phyloP scores from a whole-genome alignment of 805 yeast genomes.

The Yamadazyma nakazawae region DNA sequence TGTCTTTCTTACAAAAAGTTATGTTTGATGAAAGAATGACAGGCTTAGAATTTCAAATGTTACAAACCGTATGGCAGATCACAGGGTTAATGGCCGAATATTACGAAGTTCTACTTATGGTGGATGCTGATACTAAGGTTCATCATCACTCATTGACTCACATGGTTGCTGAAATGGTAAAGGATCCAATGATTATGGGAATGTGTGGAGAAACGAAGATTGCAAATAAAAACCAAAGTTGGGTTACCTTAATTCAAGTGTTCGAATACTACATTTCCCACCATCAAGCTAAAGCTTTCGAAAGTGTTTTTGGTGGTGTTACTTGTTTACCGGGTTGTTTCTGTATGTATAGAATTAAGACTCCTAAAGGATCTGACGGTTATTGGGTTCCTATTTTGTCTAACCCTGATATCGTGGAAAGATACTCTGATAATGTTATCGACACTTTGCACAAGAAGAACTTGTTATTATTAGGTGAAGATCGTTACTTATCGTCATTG shows the following conservation, averaged over 20 bases:
- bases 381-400: constrained; percentile 93
- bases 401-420: constrained; percentile 89
- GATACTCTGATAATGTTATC: constrained; percentile 82
- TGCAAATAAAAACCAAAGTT: constrained; percentile 72
- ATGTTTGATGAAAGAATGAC: constrained; percentile 95
- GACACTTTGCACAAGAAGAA: constrained; percentile 85
- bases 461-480: constrained; percentile 83
- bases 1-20: constrained; percentile 84
- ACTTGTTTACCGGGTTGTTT: constrained; percentile 96
- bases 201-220: constrained; percentile 94
- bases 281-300: constrained; percentile 92
- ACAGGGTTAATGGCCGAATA: constrained; percentile 82
- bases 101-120: constrained; percentile 85
- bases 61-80: constrained; percentile 71
- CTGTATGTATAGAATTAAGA: constrained; percentile 84
- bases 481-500: constrained; percentile 77
- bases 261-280: constrained; percentile 92
- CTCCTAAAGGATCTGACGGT: constrained; percentile 69
- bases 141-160: constrained; percentile 86
- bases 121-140: constrained; percentile 90
- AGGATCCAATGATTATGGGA: constrained; percentile 85
- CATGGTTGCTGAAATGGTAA: constrained; percentile 86
- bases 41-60: constrained; percentile 75
- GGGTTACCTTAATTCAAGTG: constrained; percentile 93
- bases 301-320: constrained; percentile 91